Percentiles rank a stretch among this genome's conserved stretches.
phyloP scores from a whole-genome alignment of 345 rosid genomes.

The Eucalyptus melliodora region DNA sequence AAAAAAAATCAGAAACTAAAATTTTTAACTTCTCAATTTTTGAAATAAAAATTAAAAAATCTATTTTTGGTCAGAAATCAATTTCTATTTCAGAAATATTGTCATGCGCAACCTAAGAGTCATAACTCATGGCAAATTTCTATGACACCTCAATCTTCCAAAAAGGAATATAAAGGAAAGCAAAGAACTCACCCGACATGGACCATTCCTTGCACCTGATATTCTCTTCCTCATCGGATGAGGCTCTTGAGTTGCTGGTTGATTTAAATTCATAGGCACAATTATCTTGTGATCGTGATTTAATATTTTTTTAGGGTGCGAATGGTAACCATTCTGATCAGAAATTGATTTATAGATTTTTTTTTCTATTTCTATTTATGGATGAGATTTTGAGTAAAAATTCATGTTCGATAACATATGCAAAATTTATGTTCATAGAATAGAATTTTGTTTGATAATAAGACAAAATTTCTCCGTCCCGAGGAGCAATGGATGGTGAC shows the following conservation, averaged over 20 bases:
- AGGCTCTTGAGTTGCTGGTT: neutral
- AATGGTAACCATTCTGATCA: fast-evolving
- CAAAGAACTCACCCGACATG: neutral
- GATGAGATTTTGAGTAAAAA: no score
- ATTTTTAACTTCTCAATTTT: no score
- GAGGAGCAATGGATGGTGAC: fast-evolving
- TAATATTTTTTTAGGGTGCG: fast-evolving
- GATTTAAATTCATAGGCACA: neutral
- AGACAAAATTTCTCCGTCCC: fast-evolving
- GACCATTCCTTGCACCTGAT: neutral
- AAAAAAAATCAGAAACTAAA: no score
- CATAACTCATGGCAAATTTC: neutral
- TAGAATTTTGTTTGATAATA: fast-evolving
- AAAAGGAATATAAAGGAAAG: neutral
- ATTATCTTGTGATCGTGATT: neutral
- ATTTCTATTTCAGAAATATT: no score
- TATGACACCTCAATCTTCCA: neutral
- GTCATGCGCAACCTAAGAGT: neutral
- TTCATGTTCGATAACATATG: no score
- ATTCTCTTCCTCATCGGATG: neutral
- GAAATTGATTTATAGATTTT: no score
- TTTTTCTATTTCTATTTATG: no score
- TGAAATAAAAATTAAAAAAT: no score
- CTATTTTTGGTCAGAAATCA: no score
- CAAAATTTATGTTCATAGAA: no score